A percentile compares a stretch with the other conserved stretches of the same genome.
Conservation (phyloP, 1,284 basidiomycete species). For the Singerocomus rubriflavus region DNA sequence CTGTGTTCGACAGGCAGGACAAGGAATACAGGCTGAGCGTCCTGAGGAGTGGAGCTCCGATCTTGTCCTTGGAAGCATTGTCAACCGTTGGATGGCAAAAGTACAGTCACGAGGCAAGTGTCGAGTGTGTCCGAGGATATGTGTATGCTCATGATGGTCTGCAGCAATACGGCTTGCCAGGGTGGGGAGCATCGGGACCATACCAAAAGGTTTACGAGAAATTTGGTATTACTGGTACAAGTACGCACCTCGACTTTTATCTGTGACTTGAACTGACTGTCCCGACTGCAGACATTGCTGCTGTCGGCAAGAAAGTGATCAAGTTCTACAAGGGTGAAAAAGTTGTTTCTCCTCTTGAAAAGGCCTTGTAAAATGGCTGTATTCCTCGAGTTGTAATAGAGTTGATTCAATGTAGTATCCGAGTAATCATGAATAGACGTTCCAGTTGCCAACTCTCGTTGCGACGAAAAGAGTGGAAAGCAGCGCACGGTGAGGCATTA, state of each 20-base stretch:
- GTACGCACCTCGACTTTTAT: constrained; percentile 39
- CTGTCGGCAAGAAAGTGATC: constrained; percentile 81
- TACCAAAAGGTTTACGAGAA: constrained; percentile 88
- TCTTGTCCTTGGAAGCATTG: constrained; percentile 87
- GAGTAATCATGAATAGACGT: constrained; percentile 14
- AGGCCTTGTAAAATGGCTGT: constrained; percentile 49
- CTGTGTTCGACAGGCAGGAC: constrained; percentile 85
- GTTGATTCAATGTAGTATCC: constrained; percentile 11
- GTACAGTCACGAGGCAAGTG: constrained; percentile 75
- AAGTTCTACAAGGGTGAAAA: constrained; percentile 81
- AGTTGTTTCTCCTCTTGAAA: constrained; percentile 78
- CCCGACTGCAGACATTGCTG: constrained; percentile 61
- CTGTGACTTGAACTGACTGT: constrained; percentile 7
- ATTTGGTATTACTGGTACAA: constrained; percentile 81
- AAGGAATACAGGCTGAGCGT: constrained; percentile 81
- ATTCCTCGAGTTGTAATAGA: neutral
- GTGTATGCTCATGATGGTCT: constrained; percentile 9
- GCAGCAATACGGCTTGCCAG: constrained; percentile 73
- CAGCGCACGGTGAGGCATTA: constrained; percentile 6
- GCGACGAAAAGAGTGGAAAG: neutral
- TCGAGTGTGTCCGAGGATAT: neutral
- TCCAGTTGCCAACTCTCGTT: neutral
- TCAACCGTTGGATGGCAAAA: constrained; percentile 81
- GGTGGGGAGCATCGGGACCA: constrained; percentile 89
- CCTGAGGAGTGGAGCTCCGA: constrained; percentile 84